Conservation (phyloP, 352 stramenopile genomes). For the Pythium oligandrum region DNA sequence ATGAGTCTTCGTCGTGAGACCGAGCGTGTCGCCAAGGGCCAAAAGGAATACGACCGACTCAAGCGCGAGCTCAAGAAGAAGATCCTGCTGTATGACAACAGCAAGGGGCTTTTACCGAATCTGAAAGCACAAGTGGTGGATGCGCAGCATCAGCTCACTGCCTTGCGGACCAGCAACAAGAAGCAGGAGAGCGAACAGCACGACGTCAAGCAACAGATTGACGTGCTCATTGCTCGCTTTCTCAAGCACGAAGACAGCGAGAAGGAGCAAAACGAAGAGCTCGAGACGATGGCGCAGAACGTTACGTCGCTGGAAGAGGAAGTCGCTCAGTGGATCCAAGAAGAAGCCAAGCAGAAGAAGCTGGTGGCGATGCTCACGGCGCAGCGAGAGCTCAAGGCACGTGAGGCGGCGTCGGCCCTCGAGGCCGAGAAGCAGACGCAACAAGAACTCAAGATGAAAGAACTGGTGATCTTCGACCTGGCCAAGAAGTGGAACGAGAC, state of each 20-base stretch:
- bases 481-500: slow-evolving; percentile 94
- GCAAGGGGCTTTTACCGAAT: slow-evolving; percentile 71
- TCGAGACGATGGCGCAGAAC: slow-evolving; percentile 56
- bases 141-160: slow-evolving; percentile 57
- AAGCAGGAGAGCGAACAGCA: slow-evolving; percentile 53
- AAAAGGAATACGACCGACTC: slow-evolving; percentile 80
- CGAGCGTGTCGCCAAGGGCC: slow-evolving; percentile 48
- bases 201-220: slow-evolving; percentile 89
- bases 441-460: slow-evolving; percentile 91
- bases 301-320: slow-evolving; percentile 78
- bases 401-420: slow-evolving; percentile 74
- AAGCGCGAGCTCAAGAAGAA: slow-evolving; percentile 90
- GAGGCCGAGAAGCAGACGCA: slow-evolving; percentile 80
- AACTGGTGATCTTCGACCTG: slow-evolving; percentile 91
- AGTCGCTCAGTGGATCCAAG: slow-evolving; percentile 80
- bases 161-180: slow-evolving; percentile 64
- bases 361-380: slow-evolving; percentile 83
- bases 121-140: slow-evolving; percentile 78
- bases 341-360: slow-evolving; percentile 88
- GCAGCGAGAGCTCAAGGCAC: slow-evolving; percentile 89
- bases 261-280: slow-evolving; percentile 51
- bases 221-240: slow-evolving; percentile 87
- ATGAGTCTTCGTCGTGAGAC: slow-evolving; percentile 49
- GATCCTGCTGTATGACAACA: slow-evolving; percentile 66
- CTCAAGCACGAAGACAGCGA: slow-evolving; percentile 85